Base-by-base conservation (phyloP, 1,284 basidiomycete genomes). In the Apiotrichum domesticum region DNA sequence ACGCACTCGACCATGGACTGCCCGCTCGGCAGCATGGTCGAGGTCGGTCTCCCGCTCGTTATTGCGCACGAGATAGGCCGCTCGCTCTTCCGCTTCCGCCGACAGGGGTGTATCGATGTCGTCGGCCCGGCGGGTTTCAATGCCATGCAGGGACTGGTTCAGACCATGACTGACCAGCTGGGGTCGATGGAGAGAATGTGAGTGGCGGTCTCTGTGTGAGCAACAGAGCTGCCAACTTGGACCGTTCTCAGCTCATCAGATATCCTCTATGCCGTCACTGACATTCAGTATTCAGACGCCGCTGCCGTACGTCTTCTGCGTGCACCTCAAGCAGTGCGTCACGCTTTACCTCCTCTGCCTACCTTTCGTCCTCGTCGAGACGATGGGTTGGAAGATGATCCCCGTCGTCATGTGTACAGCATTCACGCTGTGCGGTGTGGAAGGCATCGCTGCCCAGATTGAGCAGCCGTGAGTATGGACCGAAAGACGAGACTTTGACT, bases 281-380 rank as follows among this genome's bases (percentile, higher is more conserved):
- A 34, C 45, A n/a, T 14, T 11, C 59, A 59, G 59, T 37, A 62
- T 63, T 32, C 72, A 73, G 58, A 75, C 73, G 1, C 73, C 73
- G 4, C 66, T 76, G 14, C 74, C 73, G 2, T 72, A 72, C 59
- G 65, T 75, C 49, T 73, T 75, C 59, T 83, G 87, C 43, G 88
- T 94, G 61, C 92, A 95, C 74, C 80, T 95, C 67, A 95, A 95
- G 75, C 92, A 95, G 83, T 89, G 87, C 62, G 87, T 92, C n/a
- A 86, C 86, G 2, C 77, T 93, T 1, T 92, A 93, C 76, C 82
- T 94, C 10, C 91, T 91, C 69, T 84, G 87, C 44, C 80, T 94
- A 15, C 91, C 91, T 2, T 84, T 92, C 66, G 88, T 87, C 5
- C 81, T 94, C 35, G 83, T 91, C 48, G 81, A 83, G 40, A 49